Base-by-base conservation (phyloP, 352 stramenopile genomes). In the Peronospora farinosa region DNA sequence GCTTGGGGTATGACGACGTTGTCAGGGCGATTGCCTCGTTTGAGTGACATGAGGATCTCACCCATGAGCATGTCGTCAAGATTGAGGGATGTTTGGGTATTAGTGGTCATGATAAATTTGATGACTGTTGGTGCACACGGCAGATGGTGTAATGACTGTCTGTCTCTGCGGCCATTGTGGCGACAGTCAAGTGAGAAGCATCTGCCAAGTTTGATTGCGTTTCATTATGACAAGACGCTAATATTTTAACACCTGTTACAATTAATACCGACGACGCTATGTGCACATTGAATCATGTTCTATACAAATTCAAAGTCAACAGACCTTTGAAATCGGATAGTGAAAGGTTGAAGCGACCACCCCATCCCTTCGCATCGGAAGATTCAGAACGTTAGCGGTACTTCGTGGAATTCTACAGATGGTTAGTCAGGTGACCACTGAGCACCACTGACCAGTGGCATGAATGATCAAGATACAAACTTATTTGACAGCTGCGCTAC, bases 1-100 rank as follows among this genome's bases (percentile, higher is more conserved):
- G 19, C 15, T 10, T 40, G 28, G 1, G 52, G 31, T 10, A 51
- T 47, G 15, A 56, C 62, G 51, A 51, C 32, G 17, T 31, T 51
- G 38, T 19, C 37, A 21, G 15, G 36, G 46, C 15, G 40, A 12
- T 31, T 30, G 16, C 80, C 66, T 17, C 61, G 60, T 65, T 84
- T 85, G 46, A 88, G 73, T 21, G 78, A 80, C 57, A 88, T 80
- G 60, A 88, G 78, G 62, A 88, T 88, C 64, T 88, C 74, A 31
- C 78, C 73, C 61, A 85, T 84, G 30, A 78, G 72, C 53, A 88
- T 50, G 51, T 86, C 78, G 48, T 88, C 78, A 9, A 64, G 62
- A 46, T 57, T 86, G 41, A 88, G 60, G 0, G 47, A 49, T 4
- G 42, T 48, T 7, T 1, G 40, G 27, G 27, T 10, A 31, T 31